Percentiles rank a stretch among this genome's conserved stretches.
phyloP scores from a whole-genome alignment of 2,329 filamentous ascomycete genomes.

The Aspergillus chevalieri region DNA sequence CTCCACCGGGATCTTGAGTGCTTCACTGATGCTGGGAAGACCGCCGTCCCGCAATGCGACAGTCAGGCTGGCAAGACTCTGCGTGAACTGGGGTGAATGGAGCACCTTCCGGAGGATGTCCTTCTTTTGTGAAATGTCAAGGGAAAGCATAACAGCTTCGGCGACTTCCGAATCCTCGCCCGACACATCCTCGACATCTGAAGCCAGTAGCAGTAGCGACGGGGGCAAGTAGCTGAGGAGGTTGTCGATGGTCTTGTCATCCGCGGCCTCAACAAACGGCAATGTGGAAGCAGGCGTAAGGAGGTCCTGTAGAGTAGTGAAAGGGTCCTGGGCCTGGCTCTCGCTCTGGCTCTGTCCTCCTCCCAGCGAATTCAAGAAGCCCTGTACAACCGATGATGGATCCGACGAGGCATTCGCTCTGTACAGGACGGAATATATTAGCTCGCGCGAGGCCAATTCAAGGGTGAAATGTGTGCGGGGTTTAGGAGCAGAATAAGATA shows the following conservation, averaged over 20 bases:
- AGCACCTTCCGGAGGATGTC: slow-evolving; percentile 73
- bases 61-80: slow-evolving; percentile 78
- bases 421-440: slow-evolving; percentile 35
- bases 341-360: slow-evolving; percentile 45
- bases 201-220: slow-evolving; percentile 67
- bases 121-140: slow-evolving; percentile 72
- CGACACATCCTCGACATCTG: slow-evolving; percentile 57
- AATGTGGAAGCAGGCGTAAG: slow-evolving; percentile 72
- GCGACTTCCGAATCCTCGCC: slow-evolving; percentile 62
- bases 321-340: slow-evolving; percentile 54
- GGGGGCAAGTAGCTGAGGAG: slow-evolving; percentile 75
- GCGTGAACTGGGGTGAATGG: slow-evolving; percentile 82
- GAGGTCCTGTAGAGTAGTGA: slow-evolving; percentile 80
- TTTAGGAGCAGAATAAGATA: background rate
- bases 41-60: slow-evolving; percentile 86
- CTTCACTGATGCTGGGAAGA: slow-evolving; percentile 81
- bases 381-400: slow-evolving; percentile 72
- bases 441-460: slow-evolving; percentile 19
- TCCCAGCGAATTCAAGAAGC: slow-evolving; percentile 78
- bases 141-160: slow-evolving; percentile 66
- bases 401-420: slow-evolving; percentile 61
- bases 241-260: slow-evolving; percentile 60
- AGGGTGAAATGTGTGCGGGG: no score
- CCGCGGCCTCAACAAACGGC: slow-evolving; percentile 64
- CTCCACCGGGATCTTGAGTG: slow-evolving; percentile 70